Evolutionary conservation across 306 rosid genomes (phyloP), one percentile per base, ranked within the genome.

Genomic region (Mimosa pudica): DNA sequence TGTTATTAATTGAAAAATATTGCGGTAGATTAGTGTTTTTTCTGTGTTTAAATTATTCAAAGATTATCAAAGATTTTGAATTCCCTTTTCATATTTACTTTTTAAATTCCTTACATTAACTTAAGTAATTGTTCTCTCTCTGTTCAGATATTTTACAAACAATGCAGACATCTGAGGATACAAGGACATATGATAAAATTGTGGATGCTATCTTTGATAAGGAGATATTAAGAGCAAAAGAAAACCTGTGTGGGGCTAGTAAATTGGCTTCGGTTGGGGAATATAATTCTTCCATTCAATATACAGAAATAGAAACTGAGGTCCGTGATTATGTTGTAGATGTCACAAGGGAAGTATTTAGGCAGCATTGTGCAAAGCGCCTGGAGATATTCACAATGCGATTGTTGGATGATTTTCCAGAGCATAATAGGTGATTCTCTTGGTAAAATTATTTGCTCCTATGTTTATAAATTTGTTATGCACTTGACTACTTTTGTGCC

Each of bases 121-220:
- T 79, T 82, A 75, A 73, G 24, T 74, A 24, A 85, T 67, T 75
- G 64, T 24, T 55, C 12, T 45, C 46, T 78, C 76, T 87, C 70
- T 81, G 42, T 80, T 75, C 88, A 94, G 98, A 87, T 86, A 89
- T 91, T 79, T 77, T 94, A 46, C 93, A 85, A 76, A 89, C 91
- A 71, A 94, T 94, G 98, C 92, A 86, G 86, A 86, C 89, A 73
- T 89, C 97, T 12, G 98, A 94, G 85, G 97, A 94, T 82, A 79
- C 88, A 74, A 94, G 88, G 81, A 79, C 92, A 71, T 94, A 91
- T n/a, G 93, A 91, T 78, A 94, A 87, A 89, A 91, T 94, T 80
- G 87, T 94, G 63, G 86, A 89, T 89, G 92, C 98, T 77, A 87
- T 94, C 52, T 94, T 92, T 82, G 94, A 92, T 32, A 91, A 92